Evolutionary conservation across 2,329 filamentous ascomycete species (phyloP).

Genomic region (Verruconis gallopava): DNA sequence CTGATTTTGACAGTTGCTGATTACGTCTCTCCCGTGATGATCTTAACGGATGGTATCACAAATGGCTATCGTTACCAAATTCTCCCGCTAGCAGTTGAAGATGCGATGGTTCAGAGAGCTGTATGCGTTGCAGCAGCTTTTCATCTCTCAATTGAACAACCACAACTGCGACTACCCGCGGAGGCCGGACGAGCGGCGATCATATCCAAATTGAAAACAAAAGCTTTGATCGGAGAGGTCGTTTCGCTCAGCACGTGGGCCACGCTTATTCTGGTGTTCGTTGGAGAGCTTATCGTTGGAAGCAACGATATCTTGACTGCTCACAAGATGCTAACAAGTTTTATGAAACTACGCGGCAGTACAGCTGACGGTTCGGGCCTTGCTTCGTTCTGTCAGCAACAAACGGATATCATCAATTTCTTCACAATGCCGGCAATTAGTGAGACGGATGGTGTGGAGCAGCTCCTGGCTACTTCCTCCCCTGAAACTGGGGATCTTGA

Average conservation of each 20-base stretch:
- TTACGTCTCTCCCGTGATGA: constrained; percentile 27
- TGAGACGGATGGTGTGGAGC: background rate
- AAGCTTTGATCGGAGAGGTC: constrained; percentile 18
- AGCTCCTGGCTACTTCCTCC: background rate
- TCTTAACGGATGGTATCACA: constrained; percentile 23
- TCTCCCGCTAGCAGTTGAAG: constrained; percentile 27
- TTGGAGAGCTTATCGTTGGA: constrained; percentile 30
- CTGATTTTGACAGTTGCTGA: constrained; percentile 20
- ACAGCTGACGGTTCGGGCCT: background rate
- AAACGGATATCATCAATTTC: background rate
- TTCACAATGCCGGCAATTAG: background rate
- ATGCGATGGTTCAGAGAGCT: constrained; percentile 23
- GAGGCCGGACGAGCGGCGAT: constrained; percentile 25
- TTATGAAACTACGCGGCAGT: background rate
- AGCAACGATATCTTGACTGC: constrained; percentile 19
- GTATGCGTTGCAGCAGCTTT: constrained; percentile 29
- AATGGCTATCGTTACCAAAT: constrained; percentile 30
- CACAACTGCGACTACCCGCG: constrained; percentile 20
- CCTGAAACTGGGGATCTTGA: background rate
- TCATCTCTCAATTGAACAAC: constrained; percentile 23
- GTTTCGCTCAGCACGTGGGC: constrained; percentile 19
- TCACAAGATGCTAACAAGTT: background rate
- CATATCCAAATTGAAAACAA: constrained; percentile 23
- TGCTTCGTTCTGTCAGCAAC: background rate
- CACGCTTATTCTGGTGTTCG: constrained; percentile 26